Evolutionary conservation across 2,329 filamentous ascomycete genomes (phyloP).

Genomic region (Calonectria naviculata): DNA sequence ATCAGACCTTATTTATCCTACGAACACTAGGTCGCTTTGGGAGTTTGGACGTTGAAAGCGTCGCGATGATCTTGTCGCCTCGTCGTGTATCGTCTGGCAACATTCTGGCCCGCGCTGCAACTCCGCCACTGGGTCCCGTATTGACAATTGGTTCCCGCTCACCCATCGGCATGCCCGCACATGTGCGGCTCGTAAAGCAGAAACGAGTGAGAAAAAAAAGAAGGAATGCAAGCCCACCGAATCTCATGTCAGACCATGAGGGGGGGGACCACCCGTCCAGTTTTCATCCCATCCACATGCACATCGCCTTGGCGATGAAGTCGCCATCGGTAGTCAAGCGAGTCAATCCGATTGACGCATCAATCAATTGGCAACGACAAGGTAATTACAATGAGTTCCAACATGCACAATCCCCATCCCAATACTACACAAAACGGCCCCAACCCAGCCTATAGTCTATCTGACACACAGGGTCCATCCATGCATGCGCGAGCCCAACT

Average conservation of each 20-base stretch:
- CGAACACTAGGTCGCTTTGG: background rate
- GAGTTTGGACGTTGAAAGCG: background rate
- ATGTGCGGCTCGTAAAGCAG: background rate
- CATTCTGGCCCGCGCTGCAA: background rate
- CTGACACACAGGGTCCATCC: slow-evolving; percentile 16
- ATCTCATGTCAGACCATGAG: background rate
- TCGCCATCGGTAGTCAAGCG: background rate
- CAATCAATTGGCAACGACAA: background rate
- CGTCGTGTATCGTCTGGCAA: background rate
- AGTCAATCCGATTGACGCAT: slow-evolving; percentile 1
- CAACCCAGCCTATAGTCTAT: background rate
- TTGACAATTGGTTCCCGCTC: background rate
- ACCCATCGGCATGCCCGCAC: slow-evolving; percentile 7
- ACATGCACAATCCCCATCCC: background rate
- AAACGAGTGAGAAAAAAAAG: background rate
- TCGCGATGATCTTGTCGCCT: background rate
- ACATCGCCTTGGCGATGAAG: background rate
- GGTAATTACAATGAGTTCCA: background rate
- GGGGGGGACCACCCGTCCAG: background rate
- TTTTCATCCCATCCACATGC: background rate
- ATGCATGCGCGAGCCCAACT: background rate
- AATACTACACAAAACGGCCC: background rate
- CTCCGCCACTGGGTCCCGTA: background rate
- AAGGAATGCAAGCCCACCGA: slow-evolving; percentile 6
- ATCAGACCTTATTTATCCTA: background rate